Evolutionary conservation across 306 rosid genomes (phyloP), one percentile per base, ranked within the genome.

Genomic region (Citrullus amarus): DNA sequence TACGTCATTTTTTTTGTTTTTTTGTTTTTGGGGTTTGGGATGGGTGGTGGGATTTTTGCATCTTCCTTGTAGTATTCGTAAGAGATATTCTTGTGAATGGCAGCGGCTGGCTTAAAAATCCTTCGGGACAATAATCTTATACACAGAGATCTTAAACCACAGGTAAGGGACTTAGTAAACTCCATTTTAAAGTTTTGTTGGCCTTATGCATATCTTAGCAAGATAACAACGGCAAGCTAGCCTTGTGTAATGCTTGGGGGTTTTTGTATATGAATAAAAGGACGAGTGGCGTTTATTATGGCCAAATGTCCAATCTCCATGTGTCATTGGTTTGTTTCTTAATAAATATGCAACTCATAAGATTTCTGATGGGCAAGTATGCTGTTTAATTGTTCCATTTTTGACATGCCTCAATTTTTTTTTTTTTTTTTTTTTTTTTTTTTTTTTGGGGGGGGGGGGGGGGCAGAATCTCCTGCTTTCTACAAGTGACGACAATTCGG

Each of bases 391-490:
- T 81, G 32, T 83, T 81, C 76, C 79, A 65, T 81, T 85, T 58
- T 76, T 89, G 85, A 86, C 78, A 66, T 79, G 59, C 81, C 74
- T 85, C 79, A 54, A 82, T 82, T 87, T 87, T 86, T 4, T 68
- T 68, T 22, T 22, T 22, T 22, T 22, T 22, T 22, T 22, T 22
- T 22, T 22, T 22, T 82, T 87, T 87, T 86, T 4, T 68, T 68
- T 22, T 22, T 22, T 22, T 22, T 22, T 22, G 22, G 28, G 28
- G 28, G 28, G 28, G 28, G 28, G 28, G 28, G 20, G 57, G 57
- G 75, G 87, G 86, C 98, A 96, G 99, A 96, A 96, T 83, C 99
- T 96, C 82, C 91, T 96, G 85, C 99, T 96, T 82, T 81, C 97
- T 79, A 81, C 89, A 79, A 85, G 78, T 68, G 93, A 88, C 79